Percentiles rank a stretch among this genome's conserved stretches.
Evolutionary conservation across 495 filamentous ascomycete genomes (phyloP).

Genomic region (Parmelia sp.): DNA sequence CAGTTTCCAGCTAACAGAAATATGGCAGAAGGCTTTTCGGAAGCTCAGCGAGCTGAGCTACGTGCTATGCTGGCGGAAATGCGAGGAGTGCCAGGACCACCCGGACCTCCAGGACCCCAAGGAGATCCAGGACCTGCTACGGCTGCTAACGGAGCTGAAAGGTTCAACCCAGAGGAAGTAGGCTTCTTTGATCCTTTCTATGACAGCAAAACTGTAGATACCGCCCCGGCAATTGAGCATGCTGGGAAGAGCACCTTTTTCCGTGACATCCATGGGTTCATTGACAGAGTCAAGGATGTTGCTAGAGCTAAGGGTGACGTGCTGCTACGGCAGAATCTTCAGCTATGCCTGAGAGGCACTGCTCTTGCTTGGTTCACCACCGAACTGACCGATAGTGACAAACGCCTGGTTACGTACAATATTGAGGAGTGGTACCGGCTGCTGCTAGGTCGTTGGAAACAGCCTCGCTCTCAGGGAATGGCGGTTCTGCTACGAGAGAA

Average conservation of each 20-base stretch:
- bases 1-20: too few relatives aligned
- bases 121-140: neutral
- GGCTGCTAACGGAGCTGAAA: neutral
- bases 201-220: conserved; percentile 5
- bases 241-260: neutral
- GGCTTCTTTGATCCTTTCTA: neutral
- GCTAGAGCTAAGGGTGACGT: neutral
- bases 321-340: neutral
- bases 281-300: conserved; percentile 3
- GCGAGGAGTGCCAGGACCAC: too few relatives aligned
- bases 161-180: neutral
- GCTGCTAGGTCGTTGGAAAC: too few relatives aligned
- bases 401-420: neutral
- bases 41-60: too few relatives aligned
- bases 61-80: too few relatives aligned
- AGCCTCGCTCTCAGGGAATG: neutral
- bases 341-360: neutral
- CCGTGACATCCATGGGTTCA: neutral
- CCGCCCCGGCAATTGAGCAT: neutral
- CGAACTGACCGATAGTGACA: neutral
- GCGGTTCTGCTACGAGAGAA: neutral
- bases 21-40: too few relatives aligned
- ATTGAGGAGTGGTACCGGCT: neutral
- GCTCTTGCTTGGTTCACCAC: neutral
- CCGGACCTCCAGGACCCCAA: too few relatives aligned